A percentile compares a stretch with the other conserved stretches of the same genome.
These are phyloP conservation scores for Perkinsus olseni DNA, from an alignment of 169 alveolate genomes.

Conservation along the genomic window DNA sequence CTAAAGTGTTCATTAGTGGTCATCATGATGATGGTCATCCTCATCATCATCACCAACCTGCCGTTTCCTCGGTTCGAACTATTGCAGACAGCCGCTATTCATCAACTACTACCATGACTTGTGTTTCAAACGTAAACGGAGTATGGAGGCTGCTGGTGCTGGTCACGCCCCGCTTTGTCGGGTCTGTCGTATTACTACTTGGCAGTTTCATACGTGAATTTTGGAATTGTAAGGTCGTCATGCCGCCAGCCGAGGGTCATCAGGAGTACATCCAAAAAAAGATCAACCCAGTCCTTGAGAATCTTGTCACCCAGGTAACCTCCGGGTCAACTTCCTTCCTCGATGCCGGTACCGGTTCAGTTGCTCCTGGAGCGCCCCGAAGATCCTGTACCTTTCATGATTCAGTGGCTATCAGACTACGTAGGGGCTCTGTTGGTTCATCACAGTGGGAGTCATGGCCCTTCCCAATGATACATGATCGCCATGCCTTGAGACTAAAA, in stretches of 20 bases:
- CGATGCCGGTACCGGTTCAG: neutral
- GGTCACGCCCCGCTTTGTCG: no score
- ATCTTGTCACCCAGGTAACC: slow-evolving; percentile 28
- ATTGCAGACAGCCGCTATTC: neutral
- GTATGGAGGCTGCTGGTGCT: neutral
- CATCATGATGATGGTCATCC: neutral
- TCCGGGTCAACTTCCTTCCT: neutral
- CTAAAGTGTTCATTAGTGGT: no score
- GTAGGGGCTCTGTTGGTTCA: neutral
- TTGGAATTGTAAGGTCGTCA: neutral
- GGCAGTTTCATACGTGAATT: neutral
- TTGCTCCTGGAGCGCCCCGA: neutral
- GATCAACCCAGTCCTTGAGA: slow-evolving; percentile 37
- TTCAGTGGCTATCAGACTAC: slow-evolving; percentile 16
- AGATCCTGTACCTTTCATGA: slow-evolving; percentile 35
- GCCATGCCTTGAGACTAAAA: no score
- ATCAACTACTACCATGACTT: neutral
- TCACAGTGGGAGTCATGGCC: no score
- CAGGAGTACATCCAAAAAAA: slow-evolving; percentile 26
- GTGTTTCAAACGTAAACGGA: neutral
- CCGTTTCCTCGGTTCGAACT: neutral
- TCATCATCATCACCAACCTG: neutral
- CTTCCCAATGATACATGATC: no score
- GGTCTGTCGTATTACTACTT: no score
- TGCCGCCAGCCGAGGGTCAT: neutral